Conservation (phyloP, 441 rosid genomes). For the Pelargonium australe region DNA sequence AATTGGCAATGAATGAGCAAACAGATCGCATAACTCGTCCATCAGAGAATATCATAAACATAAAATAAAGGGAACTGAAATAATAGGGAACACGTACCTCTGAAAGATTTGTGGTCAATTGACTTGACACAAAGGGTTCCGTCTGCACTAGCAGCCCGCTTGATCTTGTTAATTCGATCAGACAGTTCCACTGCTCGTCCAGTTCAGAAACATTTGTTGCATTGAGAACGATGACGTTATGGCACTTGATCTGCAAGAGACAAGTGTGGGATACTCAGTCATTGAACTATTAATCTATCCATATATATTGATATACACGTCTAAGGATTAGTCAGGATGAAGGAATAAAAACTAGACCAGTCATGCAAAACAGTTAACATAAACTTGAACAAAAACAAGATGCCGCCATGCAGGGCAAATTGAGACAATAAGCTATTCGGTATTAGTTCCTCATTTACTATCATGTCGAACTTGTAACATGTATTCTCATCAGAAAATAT, state of each 20-base stretch:
- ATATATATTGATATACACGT: not conserved
- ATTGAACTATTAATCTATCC: slow-evolving; percentile 1
- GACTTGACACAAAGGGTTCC: slow-evolving; percentile 51
- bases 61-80: not conserved
- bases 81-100: slow-evolving; percentile 43
- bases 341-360: not conserved
- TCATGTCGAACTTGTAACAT: no score
- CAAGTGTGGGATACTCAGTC: not conserved
- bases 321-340: not conserved
- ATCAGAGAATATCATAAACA: no score
- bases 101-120: slow-evolving; percentile 43
- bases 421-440: no score
- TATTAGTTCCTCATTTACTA: no score
- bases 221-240: slow-evolving; percentile 60
- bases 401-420: no score
- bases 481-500: no score
- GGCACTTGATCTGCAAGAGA: slow-evolving; percentile 66
- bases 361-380: not conserved
- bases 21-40: no score
- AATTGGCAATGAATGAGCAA: no score
- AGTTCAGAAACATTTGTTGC: slow-evolving; percentile 70
- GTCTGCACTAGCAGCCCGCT: slow-evolving; percentile 35
- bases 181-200: slow-evolving; percentile 75
- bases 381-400: not conserved
- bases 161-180: slow-evolving; percentile 49